Percentiles rank a stretch among this genome's conserved stretches.
Conservation (phyloP, 2,329 filamentous ascomycete species). For the Sporothrix schenckii region DNA sequence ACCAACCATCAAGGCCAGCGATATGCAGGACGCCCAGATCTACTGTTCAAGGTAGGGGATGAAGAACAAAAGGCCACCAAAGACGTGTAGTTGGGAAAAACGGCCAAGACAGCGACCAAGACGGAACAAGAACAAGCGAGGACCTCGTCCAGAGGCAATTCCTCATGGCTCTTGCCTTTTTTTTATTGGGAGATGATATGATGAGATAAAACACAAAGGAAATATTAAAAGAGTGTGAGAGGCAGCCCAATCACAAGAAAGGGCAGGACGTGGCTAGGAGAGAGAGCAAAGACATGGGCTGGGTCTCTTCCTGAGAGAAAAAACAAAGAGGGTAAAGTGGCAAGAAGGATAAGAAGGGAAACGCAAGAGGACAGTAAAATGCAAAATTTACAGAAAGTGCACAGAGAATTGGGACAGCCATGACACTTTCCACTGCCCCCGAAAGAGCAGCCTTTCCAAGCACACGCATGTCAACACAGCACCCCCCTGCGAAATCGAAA, state of each 20-base stretch:
- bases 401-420: neutral
- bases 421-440: constrained; percentile 1
- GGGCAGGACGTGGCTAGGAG: constrained; percentile 15
- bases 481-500: neutral
- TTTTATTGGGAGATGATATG: neutral
- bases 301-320: neutral
- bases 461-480: constrained; percentile 16
- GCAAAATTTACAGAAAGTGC: constrained; percentile 13
- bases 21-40: constrained; percentile 27
- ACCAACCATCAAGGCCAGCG: constrained; percentile 21
- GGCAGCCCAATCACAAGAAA: neutral
- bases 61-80: neutral
- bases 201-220: constrained; percentile 27
- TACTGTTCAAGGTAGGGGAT: neutral
- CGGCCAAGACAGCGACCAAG: neutral
- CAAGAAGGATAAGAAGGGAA: constrained; percentile 9
- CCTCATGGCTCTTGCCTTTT: constrained; percentile 29
- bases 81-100: neutral
- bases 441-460: constrained; percentile 3
- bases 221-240: constrained; percentile 5
- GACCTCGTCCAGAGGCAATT: constrained; percentile 14
- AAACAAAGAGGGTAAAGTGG: constrained; percentile 4
- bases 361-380: neutral
- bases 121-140: constrained; percentile 11
- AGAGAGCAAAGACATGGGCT: neutral